Conservation (phyloP, 2,329 filamentous ascomycete species). For the Epichloe hybrida region DNA sequence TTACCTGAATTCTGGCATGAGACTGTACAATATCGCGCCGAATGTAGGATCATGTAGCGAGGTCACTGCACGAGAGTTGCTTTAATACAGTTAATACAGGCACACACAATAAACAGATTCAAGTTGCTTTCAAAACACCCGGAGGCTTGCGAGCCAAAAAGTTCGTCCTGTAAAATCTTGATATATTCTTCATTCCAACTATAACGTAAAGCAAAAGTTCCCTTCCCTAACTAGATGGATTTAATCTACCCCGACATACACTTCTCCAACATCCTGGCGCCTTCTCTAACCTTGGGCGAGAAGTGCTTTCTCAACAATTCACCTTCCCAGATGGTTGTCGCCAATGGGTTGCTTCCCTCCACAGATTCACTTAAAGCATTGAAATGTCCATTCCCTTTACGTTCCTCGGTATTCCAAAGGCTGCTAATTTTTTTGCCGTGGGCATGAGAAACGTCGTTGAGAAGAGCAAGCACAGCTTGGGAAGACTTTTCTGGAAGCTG, state of each 20-base stretch:
- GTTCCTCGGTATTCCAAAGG: slow-evolving; percentile 92
- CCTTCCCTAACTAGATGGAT: neutral
- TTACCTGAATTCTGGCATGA: neutral
- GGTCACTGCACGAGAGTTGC: neutral
- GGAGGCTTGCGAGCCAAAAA: neutral
- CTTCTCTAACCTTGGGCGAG: slow-evolving; percentile 72
- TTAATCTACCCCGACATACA: slow-evolving; percentile 29
- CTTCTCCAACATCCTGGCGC: slow-evolving; percentile 56
- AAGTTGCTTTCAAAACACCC: neutral
- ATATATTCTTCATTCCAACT: neutral
- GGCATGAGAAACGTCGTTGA: slow-evolving; percentile 65
- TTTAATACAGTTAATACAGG: neutral
- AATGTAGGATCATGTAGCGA: neutral
- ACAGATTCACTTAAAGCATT: slow-evolving; percentile 59
- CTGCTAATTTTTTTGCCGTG: slow-evolving; percentile 70
- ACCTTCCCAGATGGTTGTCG: slow-evolving; percentile 84
- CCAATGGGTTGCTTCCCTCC: slow-evolving; percentile 82
- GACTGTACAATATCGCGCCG: neutral
- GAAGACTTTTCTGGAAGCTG: slow-evolving; percentile 86
- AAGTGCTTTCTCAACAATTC: slow-evolving; percentile 78
- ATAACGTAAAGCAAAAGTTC: neutral
- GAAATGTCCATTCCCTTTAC: slow-evolving; percentile 79
- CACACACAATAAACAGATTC: neutral
- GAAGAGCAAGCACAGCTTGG: slow-evolving; percentile 63
- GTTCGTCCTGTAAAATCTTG: too few relatives aligned